phyloP scores from a whole-genome alignment of 768 basidiomycete species.

The Coprinellus micaceus region DNA sequence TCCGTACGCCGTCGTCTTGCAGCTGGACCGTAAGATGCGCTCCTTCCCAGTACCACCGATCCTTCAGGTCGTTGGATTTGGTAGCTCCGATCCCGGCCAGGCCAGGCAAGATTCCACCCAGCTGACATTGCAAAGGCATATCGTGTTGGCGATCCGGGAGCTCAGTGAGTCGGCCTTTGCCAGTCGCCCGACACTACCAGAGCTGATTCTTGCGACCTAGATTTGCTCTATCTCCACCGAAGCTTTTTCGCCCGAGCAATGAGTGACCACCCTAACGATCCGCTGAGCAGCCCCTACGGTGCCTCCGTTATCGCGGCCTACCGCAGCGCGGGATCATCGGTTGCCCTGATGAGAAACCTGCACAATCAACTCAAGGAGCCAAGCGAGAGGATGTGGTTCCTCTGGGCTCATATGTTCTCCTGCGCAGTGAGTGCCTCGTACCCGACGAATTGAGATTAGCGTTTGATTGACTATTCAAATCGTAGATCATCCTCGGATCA shows the following conservation, averaged over 20 bases:
- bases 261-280: slow-evolving; percentile 70
- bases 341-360: slow-evolving; percentile 67
- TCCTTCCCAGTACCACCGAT: slow-evolving; percentile 64
- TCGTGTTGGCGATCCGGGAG: slow-evolving; percentile 65
- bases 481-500: slow-evolving; percentile 65
- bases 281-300: slow-evolving; percentile 67
- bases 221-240: slow-evolving; percentile 66
- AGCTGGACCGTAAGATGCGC: slow-evolving; percentile 62
- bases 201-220: slow-evolving; percentile 31
- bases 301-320: slow-evolving; percentile 74
- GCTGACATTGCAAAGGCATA: slow-evolving; percentile 62
- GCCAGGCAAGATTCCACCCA: slow-evolving; percentile 37
- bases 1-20: slow-evolving; percentile 63
- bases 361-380: slow-evolving; percentile 61
- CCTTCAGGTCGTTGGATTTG: slow-evolving; percentile 67
- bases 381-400: slow-evolving; percentile 63
- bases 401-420: slow-evolving; percentile 63
- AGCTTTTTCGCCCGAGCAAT: slow-evolving; percentile 73
- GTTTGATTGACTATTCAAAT: background rate
- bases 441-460: slow-evolving; percentile 6
- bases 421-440: slow-evolving; percentile 48
- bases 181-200: background rate
- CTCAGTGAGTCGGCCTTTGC: slow-evolving; percentile 47
- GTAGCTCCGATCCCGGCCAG: slow-evolving; percentile 38
- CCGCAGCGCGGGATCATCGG: slow-evolving; percentile 66